Base-by-base conservation (phyloP, 306 rosid genomes). In the Casuarina equisetifolia region DNA sequence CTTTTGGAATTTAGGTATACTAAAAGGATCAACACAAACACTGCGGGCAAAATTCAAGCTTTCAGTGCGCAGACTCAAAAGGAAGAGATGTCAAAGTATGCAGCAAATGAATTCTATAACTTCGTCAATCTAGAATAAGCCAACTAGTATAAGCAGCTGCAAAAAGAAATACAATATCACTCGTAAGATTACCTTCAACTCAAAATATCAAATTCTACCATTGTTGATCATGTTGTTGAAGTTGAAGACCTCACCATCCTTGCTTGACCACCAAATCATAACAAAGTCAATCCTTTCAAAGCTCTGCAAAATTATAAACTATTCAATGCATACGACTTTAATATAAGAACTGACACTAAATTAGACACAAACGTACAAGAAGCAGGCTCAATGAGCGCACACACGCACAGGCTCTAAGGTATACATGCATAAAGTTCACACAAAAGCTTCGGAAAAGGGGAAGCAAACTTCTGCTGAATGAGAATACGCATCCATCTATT, bases 181-280 rank as follows among this genome's bases (percentile, higher is more conserved):
- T 52, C 42, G 64, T 42, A 68, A 57, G 3, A 40, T 50, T 67
- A 72, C 69, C 76, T 82, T 63, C 72, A 67, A 36, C 64, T 77
- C 76, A 73, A 58, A 40, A 48, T 6, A 72, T 77, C 76, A 73
- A 58, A 40, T 49, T 6, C 49, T 35, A 67, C 17, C 8, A 9
- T n/a, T 4, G 45, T n/a, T 3, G 58, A 58, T 58, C 76, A 78
- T 70, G 68, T 17, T 73, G 72, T 44, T 16, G 77, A 44, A 55
- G 76, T 52, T 73, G 48, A 20, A 53, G 43, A 49, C 15, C 42
- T 68, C 54, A 44, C 82, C 16, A 25, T 57, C 70, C 76, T 48
- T n/a, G 25, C n/a, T 40, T 57, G 59, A 52, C 43, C 54, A 48
- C 32, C 54, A 51, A 57, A 68, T 40, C 9, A 66, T 39, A 17